Evolutionary conservation across 768 basidiomycete species (phyloP).

Genomic region (Tricholoma saponaceum): DNA sequence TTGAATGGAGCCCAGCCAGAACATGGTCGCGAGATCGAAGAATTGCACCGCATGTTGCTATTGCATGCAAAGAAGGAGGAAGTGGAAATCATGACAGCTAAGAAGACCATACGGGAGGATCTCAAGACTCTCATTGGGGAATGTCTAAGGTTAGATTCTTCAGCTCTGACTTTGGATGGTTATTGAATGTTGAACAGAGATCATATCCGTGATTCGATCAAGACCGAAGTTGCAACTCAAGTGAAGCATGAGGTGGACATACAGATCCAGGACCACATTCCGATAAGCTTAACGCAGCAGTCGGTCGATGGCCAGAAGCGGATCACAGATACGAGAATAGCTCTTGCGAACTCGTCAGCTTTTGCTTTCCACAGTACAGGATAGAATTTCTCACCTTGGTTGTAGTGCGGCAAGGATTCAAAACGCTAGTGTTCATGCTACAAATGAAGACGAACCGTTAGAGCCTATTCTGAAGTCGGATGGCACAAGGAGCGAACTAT

Average conservation of each 20-base stretch:
- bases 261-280: slow-evolving; percentile 47
- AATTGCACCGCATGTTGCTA: slow-evolving; percentile 17
- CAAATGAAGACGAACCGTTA: slow-evolving; percentile 41
- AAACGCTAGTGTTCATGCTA: slow-evolving; percentile 39
- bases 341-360: slow-evolving; percentile 53
- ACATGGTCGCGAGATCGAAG: slow-evolving; percentile 10
- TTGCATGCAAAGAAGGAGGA: slow-evolving; percentile 8
- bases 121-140: slow-evolving; percentile 18
- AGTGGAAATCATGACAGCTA: slow-evolving; percentile 24
- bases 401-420: slow-evolving; percentile 44
- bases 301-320: slow-evolving; percentile 37
- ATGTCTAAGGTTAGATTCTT: slow-evolving; percentile 27
- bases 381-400: background rate
- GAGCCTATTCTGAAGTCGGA: slow-evolving; percentile 42
- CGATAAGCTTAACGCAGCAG: slow-evolving; percentile 43
- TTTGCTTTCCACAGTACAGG: background rate
- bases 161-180: background rate
- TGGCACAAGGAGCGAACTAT: slow-evolving; percentile 43
- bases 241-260: slow-evolving; percentile 41
- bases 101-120: slow-evolving; percentile 19
- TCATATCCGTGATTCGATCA: slow-evolving; percentile 34
- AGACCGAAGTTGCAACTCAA: slow-evolving; percentile 36
- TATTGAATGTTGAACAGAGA: slow-evolving; percentile 5
- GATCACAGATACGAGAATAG: slow-evolving; percentile 38
- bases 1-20: slow-evolving; percentile 3